phyloP scores from a whole-genome alignment of 2,329 filamentous ascomycete species.

The Fusarium temperatum region DNA sequence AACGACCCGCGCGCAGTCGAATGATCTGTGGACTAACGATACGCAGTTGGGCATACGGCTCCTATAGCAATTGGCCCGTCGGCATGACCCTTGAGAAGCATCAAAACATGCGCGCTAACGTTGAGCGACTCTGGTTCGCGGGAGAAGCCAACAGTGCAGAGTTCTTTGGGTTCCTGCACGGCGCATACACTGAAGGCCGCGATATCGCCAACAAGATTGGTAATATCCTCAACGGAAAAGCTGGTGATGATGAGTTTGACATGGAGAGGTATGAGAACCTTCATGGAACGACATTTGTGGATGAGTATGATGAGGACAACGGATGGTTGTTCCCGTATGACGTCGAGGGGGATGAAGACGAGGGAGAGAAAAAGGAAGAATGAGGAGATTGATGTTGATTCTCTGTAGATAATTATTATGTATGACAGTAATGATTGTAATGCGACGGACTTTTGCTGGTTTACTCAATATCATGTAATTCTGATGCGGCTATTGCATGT shows the following conservation, averaged over 20 bases:
- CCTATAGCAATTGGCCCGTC: slow-evolving; percentile 74
- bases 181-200: slow-evolving; percentile 66
- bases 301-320: slow-evolving; percentile 28
- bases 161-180: slow-evolving; percentile 74
- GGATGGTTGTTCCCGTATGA: slow-evolving; percentile 23
- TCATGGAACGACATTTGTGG: slow-evolving; percentile 21
- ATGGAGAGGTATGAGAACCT: slow-evolving; percentile 24
- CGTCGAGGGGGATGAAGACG: background rate
- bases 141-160: slow-evolving; percentile 70
- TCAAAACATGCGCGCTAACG: slow-evolving; percentile 73
- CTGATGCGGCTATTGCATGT: background rate
- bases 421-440: background rate
- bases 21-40: background rate
- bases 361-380: background rate
- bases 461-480: background rate
- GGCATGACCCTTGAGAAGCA: slow-evolving; percentile 71
- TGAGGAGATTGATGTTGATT: background rate
- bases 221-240: slow-evolving; percentile 14
- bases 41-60: slow-evolving; percentile 60
- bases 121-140: slow-evolving; percentile 69
- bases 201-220: slow-evolving; percentile 58
- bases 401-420: background rate
- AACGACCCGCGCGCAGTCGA: fast-evolving
- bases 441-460: background rate
- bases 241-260: slow-evolving; percentile 14